A percentile compares a stretch with the other conserved stretches of the same genome.
Evolutionary conservation across 129 eudicot species (phyloP).

Genomic region (Rutidosis leptorrhynchoides): DNA sequence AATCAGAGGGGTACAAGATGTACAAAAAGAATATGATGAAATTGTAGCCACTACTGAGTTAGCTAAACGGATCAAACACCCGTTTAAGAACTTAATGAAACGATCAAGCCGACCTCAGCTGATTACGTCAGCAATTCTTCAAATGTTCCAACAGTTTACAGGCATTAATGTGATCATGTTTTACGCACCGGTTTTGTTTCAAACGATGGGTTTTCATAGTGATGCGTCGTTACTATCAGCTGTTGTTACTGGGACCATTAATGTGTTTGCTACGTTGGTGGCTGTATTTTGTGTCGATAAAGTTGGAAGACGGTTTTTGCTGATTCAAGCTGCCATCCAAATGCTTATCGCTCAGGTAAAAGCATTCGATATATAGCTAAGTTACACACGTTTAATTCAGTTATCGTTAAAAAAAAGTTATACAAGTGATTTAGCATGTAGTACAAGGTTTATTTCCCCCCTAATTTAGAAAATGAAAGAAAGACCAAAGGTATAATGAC

Average conservation of each 20-base stretch:
- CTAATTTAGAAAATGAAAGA: too few species aligned
- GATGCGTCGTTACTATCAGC: slow-evolving; percentile 62
- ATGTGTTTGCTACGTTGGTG: slow-evolving; percentile 37
- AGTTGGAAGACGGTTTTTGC: slow-evolving; percentile 55
- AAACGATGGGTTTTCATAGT: slow-evolving; percentile 56
- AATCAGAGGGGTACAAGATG: slow-evolving; percentile 50
- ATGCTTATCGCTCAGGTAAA: slow-evolving; percentile 61
- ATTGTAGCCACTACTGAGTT: slow-evolving; percentile 39
- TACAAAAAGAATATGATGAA: slow-evolving; percentile 51
- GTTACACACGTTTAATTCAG: too few species aligned
- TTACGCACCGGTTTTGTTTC: slow-evolving; percentile 68
- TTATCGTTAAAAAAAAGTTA: too few species aligned
- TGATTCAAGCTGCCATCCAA: slow-evolving; percentile 57
- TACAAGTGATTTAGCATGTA: too few species aligned
- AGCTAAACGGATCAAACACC: slow-evolving; percentile 41
- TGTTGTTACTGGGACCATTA: slow-evolving; percentile 47
- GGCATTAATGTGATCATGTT: slow-evolving; percentile 76
- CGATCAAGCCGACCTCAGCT: slow-evolving; percentile 44
- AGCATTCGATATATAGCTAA: too few species aligned
- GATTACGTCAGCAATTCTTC: slow-evolving; percentile 38
- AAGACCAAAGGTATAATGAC: too few species aligned
- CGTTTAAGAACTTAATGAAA: slow-evolving; percentile 48
- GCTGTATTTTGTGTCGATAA: slow-evolving; percentile 51
- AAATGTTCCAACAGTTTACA: slow-evolving; percentile 63
- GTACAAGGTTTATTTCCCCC: too few species aligned